A percentile compares a stretch with the other conserved stretches of the same genome.
Conservation (phyloP, 306 rosid species). For the Fagus crenata region DNA sequence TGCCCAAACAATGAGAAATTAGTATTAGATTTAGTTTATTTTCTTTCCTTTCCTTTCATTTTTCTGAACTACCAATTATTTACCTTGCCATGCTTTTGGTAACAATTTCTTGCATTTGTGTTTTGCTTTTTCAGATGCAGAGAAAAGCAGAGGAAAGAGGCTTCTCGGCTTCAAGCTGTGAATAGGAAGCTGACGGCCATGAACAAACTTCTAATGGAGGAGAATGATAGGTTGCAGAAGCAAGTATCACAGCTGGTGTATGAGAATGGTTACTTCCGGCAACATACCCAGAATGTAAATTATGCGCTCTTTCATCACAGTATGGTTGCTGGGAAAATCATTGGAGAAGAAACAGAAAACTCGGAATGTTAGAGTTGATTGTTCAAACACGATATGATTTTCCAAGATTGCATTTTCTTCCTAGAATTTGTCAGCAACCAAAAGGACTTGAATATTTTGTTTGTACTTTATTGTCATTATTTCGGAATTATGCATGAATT, state of each 20-base stretch:
- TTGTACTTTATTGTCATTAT: background rate
- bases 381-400: background rate
- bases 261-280: slow-evolving; percentile 96
- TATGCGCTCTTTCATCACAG: background rate
- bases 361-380: background rate
- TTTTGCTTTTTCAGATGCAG: slow-evolving; percentile 64
- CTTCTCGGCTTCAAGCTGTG: slow-evolving; percentile 82
- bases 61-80: background rate
- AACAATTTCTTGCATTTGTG: slow-evolving; percentile 9
- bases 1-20: background rate
- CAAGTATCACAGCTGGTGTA: slow-evolving; percentile 94
- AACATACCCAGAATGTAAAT: slow-evolving; percentile 68
- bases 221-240: slow-evolving; percentile 98
- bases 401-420: slow-evolving; percentile 1
- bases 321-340: too few species aligned
- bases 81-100: background rate
- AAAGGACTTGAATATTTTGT: background rate
- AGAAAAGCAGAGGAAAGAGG: slow-evolving; percentile 96
- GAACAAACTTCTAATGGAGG: slow-evolving; percentile 98
- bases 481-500: slow-evolving; percentile 7
- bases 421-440: background rate
- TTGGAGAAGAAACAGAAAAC: too few species aligned
- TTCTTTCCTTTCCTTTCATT: background rate
- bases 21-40: background rate
- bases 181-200: slow-evolving; percentile 93